Conservation (phyloP, 352 stramenopile genomes). For the Phytophthora melonis region DNA sequence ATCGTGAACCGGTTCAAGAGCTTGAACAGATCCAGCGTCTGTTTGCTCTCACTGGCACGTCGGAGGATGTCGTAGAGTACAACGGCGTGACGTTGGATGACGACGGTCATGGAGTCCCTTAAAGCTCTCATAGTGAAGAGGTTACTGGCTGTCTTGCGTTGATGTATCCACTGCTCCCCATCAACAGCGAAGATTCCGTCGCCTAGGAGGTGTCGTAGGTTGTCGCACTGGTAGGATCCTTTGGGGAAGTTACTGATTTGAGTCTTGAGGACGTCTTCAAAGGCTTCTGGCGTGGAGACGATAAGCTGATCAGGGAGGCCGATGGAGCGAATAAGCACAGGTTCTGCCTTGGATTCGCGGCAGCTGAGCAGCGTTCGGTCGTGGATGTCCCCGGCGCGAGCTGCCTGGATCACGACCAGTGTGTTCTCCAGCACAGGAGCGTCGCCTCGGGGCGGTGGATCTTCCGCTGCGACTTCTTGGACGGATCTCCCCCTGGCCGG, state of each 20-base stretch:
- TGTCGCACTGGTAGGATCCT: slow-evolving; percentile 41
- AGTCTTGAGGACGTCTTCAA: slow-evolving; percentile 55
- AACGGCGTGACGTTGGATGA: slow-evolving; percentile 36
- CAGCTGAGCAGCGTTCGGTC: slow-evolving; percentile 32
- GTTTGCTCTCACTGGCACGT: neutral
- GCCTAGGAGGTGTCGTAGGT: slow-evolving; percentile 56
- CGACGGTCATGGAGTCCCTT: slow-evolving; percentile 45
- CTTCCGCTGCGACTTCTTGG: slow-evolving; percentile 13
- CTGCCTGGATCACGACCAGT: slow-evolving; percentile 29
- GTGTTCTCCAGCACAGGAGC: slow-evolving; percentile 53
- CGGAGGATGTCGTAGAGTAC: slow-evolving; percentile 35
- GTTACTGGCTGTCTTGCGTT: slow-evolving; percentile 85
- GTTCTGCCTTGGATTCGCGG: slow-evolving; percentile 27
- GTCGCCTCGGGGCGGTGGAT: slow-evolving; percentile 30
- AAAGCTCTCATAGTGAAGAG: slow-evolving; percentile 74
- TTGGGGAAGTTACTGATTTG: slow-evolving; percentile 80
- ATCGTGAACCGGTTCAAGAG: slow-evolving; percentile 69
- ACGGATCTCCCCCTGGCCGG: slow-evolving; percentile 4
- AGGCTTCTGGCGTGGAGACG: slow-evolving; percentile 37
- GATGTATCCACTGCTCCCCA: slow-evolving; percentile 58
- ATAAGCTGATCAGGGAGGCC: slow-evolving; percentile 33
- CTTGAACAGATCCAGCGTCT: slow-evolving; percentile 45
- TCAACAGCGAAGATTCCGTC: slow-evolving; percentile 75
- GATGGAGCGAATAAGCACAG: slow-evolving; percentile 37
- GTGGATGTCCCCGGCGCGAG: slow-evolving; percentile 37